Conservation (phyloP, 164 flowering plant species). For the Platanus orientalis region DNA sequence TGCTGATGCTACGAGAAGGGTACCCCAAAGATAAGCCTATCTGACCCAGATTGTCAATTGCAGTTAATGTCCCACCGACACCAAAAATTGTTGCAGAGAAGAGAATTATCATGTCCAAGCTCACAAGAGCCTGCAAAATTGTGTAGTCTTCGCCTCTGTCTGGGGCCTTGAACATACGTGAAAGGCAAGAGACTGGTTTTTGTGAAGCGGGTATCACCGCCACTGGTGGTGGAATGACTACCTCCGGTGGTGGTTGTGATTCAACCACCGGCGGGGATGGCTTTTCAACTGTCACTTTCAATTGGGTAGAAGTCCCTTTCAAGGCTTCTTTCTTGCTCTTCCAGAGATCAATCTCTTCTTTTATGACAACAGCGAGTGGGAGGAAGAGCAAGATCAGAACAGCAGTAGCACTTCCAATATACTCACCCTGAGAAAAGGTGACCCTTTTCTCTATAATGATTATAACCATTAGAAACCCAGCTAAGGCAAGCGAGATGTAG, state of each 20-base stretch:
- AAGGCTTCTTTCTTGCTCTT: slow-evolving; percentile 11
- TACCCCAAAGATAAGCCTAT: slow-evolving; percentile 52
- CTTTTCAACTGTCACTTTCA: slow-evolving; percentile 8
- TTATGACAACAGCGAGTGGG: slow-evolving; percentile 24
- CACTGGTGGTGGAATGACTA: background rate
- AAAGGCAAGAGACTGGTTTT: slow-evolving; percentile 17
- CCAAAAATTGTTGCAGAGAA: slow-evolving; percentile 50
- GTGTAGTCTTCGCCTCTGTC: slow-evolving; percentile 62
- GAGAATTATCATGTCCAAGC: slow-evolving; percentile 54
- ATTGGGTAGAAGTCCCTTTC: background rate
- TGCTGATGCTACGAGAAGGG: slow-evolving; percentile 29
- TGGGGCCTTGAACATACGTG: slow-evolving; percentile 34
- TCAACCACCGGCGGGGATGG: background rate
- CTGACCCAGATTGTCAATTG: slow-evolving; percentile 65
- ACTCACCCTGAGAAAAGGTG: slow-evolving; percentile 12
- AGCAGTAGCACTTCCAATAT: slow-evolving; percentile 13
- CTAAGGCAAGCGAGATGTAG: slow-evolving; percentile 32
- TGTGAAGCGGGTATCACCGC: background rate
- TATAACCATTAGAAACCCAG: slow-evolving; percentile 32
- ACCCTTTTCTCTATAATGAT: slow-evolving; percentile 28
- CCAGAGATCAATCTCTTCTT: slow-evolving; percentile 19
- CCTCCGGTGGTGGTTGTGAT: background rate
- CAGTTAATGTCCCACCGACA: slow-evolving; percentile 50
- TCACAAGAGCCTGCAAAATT: slow-evolving; percentile 56
- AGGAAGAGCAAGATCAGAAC: slow-evolving; percentile 22